Percentiles rank a stretch among this genome's conserved stretches.
phyloP scores from a whole-genome alignment of 176 grass and related monocot species.

The Stipa capillata region DNA sequence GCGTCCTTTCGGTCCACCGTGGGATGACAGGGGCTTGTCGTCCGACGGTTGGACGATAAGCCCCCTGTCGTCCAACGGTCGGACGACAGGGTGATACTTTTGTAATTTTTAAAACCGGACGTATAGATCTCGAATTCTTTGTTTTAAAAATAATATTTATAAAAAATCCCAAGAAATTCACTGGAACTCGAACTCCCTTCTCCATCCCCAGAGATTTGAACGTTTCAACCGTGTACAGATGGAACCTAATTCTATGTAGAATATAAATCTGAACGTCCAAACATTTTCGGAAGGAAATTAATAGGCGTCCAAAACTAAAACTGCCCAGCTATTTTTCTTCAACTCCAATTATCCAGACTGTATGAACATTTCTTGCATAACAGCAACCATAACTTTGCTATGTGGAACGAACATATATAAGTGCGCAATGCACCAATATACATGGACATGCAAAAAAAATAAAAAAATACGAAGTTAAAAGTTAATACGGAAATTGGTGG shows the following conservation, averaged over 20 bases:
- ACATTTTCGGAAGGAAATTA: background rate
- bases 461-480: background rate
- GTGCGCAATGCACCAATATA: background rate
- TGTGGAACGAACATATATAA: background rate
- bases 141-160: too few relatives aligned
- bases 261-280: background rate
- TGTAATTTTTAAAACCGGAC: too few relatives aligned
- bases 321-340: background rate
- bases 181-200: background rate
- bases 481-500: background rate
- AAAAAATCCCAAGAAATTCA: background rate
- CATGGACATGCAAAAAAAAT: background rate
- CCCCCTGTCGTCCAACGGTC: too few relatives aligned
- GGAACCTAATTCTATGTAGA: background rate
- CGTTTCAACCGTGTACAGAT: background rate
- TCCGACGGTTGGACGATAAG: too few relatives aligned
- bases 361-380: background rate
- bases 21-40: too few relatives aligned
- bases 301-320: background rate
- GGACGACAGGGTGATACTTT: too few relatives aligned
- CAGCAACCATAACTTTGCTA: background rate
- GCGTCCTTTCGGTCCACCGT: too few relatives aligned
- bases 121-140: too few relatives aligned
- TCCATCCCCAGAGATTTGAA: background rate
- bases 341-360: background rate